Percentiles rank a stretch among this genome's conserved stretches.
phyloP scores from a whole-genome alignment of 306 rosid species.

The Prunus armeniaca region DNA sequence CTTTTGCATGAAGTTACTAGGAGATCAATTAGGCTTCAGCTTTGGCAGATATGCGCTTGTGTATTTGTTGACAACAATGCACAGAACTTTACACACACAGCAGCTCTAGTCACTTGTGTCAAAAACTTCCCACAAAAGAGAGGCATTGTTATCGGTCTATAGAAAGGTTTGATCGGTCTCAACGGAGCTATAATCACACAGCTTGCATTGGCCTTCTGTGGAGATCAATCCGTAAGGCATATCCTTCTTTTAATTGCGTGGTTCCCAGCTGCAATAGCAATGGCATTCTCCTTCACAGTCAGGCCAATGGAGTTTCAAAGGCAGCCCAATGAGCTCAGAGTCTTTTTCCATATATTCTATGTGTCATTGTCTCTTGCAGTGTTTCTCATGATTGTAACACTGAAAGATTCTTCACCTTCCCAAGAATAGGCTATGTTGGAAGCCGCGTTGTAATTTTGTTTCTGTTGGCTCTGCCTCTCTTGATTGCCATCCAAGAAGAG shows the following conservation, averaged over 20 bases:
- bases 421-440: too few relatives aligned
- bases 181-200: slow-evolving; percentile 19
- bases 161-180: slow-evolving; percentile 13
- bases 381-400: too few relatives aligned
- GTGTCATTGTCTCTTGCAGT: too few relatives aligned
- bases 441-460: too few relatives aligned
- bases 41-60: slow-evolving; percentile 8
- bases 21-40: background rate
- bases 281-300: slow-evolving; percentile 8
- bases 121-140: too few relatives aligned
- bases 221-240: background rate
- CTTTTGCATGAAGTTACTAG: background rate
- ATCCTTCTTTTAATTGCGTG: slow-evolving; percentile 15
- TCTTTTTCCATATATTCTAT: too few relatives aligned
- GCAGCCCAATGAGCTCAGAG: slow-evolving; percentile 9
- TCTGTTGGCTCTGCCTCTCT: too few relatives aligned
- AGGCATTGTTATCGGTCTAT: too few relatives aligned
- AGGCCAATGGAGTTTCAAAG: background rate
- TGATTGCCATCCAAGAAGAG: too few relatives aligned
- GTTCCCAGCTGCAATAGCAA: slow-evolving; percentile 8
- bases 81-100: background rate
- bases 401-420: too few relatives aligned
- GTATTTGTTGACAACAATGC: background rate
- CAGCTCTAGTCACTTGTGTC: background rate
- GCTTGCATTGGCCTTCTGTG: slow-evolving; percentile 15